Evolutionary conservation across 768 basidiomycete genomes (phyloP).

Genomic region (Dioszegia aurantiaca): DNA sequence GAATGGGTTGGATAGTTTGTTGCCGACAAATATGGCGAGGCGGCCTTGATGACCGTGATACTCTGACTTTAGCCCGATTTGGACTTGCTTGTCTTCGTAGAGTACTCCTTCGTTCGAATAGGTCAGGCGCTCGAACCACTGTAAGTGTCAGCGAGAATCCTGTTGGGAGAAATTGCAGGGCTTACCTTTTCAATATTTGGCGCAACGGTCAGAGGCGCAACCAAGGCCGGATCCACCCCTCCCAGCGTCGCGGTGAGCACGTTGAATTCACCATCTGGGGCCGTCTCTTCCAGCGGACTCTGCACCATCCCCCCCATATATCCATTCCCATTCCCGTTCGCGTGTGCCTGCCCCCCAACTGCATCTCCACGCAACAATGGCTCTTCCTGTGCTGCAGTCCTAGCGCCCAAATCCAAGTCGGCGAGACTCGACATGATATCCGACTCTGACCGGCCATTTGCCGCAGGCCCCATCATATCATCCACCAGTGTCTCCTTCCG

Average conservation of each 20-base stretch:
- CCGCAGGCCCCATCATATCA: slow-evolving; percentile 50
- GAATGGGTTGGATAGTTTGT: slow-evolving; percentile 85
- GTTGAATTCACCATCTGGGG: slow-evolving; percentile 9
- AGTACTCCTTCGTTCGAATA: slow-evolving; percentile 81
- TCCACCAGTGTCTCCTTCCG: slow-evolving; percentile 44
- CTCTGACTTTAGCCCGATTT: slow-evolving; percentile 92
- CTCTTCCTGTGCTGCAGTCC: slow-evolving; percentile 43
- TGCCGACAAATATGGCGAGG: slow-evolving; percentile 90
- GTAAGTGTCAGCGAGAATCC: neutral
- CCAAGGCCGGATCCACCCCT: slow-evolving; percentile 32
- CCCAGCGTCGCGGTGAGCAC: slow-evolving; percentile 30
- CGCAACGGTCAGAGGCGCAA: slow-evolving; percentile 60
- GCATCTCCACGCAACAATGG: slow-evolving; percentile 25
- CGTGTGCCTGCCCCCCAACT: too few relatives aligned
- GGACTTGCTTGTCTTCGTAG: slow-evolving; percentile 92
- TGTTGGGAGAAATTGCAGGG: neutral
- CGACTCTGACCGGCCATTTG: slow-evolving; percentile 51
- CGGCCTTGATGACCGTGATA: slow-evolving; percentile 94
- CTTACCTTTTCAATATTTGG: slow-evolving; percentile 67
- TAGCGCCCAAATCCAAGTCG: slow-evolving; percentile 64
- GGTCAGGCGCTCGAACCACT: slow-evolving; percentile 79
- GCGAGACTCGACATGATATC: slow-evolving; percentile 72
- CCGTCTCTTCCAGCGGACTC: slow-evolving; percentile 15
- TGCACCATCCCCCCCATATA: neutral
- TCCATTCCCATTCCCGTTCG: neutral